These are phyloP conservation scores for Poteriospumella lacustris DNA, from an alignment of 108 stramenopile genomes.

Conservation along the genomic window DNA sequence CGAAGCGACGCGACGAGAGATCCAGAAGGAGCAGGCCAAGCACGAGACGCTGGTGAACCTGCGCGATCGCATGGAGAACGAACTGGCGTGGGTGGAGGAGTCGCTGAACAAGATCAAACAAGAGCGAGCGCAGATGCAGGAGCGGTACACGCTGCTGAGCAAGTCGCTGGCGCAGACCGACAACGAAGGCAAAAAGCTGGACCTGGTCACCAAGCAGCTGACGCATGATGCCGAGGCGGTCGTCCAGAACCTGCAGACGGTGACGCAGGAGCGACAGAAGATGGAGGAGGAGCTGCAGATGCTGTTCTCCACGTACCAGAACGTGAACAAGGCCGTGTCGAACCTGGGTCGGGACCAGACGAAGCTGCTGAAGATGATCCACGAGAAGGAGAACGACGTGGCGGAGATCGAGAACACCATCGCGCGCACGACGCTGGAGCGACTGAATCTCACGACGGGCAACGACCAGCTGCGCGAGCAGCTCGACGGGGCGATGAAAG, in stretches of 20 bases:
- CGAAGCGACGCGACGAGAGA: constrained; percentile 22
- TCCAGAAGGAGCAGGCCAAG: constrained; percentile 52
- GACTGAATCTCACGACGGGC: constrained; percentile 63
- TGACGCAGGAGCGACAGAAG: constrained; percentile 65
- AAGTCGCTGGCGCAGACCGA: constrained; percentile 58
- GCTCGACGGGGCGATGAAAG: constrained; percentile 40
- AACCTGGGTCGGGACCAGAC: constrained; percentile 56
- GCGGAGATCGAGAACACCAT: constrained; percentile 64
- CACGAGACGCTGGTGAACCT: constrained; percentile 52
- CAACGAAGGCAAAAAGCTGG: constrained; percentile 58
- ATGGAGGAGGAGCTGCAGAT: constrained; percentile 49
- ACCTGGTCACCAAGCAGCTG: constrained; percentile 4
- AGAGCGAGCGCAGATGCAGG: constrained; percentile 42
- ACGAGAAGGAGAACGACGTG: constrained; percentile 40
- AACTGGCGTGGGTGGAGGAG: constrained; percentile 54
- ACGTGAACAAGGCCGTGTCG: constrained; percentile 61
- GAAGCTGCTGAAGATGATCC: constrained; percentile 50
- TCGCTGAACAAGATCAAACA: constrained; percentile 49
- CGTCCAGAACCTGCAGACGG: constrained; percentile 52
- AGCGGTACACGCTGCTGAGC: constrained; percentile 54
- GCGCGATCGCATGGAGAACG: constrained; percentile 58
- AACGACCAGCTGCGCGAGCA: constrained; percentile 62
- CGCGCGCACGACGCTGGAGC: constrained; percentile 62
- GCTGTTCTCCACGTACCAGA: constrained; percentile 52
- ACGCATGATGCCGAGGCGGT: constrained; percentile 36